phyloP scores from a whole-genome alignment of 352 stramenopile genomes.

The Phytophthora tentaculata region DNA sequence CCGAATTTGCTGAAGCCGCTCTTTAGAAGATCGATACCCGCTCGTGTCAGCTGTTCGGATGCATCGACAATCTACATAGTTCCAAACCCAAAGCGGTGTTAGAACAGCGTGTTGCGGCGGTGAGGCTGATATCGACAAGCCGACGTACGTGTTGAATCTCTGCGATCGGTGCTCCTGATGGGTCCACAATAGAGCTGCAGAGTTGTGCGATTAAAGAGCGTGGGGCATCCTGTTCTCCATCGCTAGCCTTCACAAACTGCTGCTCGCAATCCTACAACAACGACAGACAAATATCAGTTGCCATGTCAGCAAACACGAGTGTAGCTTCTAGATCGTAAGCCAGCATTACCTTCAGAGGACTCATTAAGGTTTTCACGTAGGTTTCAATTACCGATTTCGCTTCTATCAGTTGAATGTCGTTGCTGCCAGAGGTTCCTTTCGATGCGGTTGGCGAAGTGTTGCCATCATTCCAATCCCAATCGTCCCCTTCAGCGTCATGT shows the following conservation, averaged over 20 bases:
- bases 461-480: conserved; percentile 74
- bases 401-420: conserved; percentile 39
- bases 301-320: conserved; percentile 11
- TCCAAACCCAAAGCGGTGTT: background rate
- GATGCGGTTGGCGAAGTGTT: conserved; percentile 21
- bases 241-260: conserved; percentile 51
- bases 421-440: conserved; percentile 5
- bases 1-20: conserved; percentile 86
- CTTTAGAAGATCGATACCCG: conserved; percentile 81
- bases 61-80: conserved; percentile 69
- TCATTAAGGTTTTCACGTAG: conserved; percentile 49
- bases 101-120: background rate
- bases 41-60: conserved; percentile 77
- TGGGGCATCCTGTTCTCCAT: conserved; percentile 27
- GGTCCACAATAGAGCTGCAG: conserved; percentile 46
- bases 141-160: conserved; percentile 57
- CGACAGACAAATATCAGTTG: conserved; percentile 2
- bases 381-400: conserved; percentile 45
- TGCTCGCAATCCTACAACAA: conserved; percentile 64
- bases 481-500: conserved; percentile 47
- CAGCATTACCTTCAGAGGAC: conserved; percentile 55
- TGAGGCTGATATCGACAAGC: background rate
- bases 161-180: conserved; percentile 33
- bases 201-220: conserved; percentile 58
- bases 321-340: background rate